phyloP scores from a whole-genome alignment of 306 rosid species.

The Ormosia emarginata region DNA sequence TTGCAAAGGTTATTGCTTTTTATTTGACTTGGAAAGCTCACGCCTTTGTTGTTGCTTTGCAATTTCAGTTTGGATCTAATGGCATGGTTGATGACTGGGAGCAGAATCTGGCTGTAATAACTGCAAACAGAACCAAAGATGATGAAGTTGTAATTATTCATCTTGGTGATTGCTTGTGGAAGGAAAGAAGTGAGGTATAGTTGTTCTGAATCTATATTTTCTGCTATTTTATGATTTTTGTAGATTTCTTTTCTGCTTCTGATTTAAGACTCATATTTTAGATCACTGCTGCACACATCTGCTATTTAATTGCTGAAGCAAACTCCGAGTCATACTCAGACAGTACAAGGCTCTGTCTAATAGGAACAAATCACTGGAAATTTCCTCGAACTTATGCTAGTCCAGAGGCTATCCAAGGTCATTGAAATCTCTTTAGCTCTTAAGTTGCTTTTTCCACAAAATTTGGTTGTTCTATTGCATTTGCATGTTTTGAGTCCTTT shows the following conservation, averaged over 20 bases:
- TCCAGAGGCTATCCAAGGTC: slow-evolving; percentile 97
- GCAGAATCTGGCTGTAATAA: slow-evolving; percentile 88
- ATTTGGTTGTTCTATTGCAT: not conserved
- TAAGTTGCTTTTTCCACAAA: slow-evolving; percentile 1
- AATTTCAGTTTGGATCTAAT: slow-evolving; percentile 53
- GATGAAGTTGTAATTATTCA: slow-evolving; percentile 89
- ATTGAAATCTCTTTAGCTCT: slow-evolving; percentile 15
- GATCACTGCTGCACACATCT: slow-evolving; percentile 92
- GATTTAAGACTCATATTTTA: slow-evolving; percentile 38
- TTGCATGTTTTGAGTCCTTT: not conserved
- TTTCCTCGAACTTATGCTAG: slow-evolving; percentile 85
- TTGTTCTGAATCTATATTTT: slow-evolving; percentile 1
- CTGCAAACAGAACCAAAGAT: slow-evolving; percentile 95
- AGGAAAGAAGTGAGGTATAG: slow-evolving; percentile 80
- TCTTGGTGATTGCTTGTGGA: slow-evolving; percentile 94
- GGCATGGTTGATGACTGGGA: slow-evolving; percentile 91
- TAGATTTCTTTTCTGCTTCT: slow-evolving; percentile 7
- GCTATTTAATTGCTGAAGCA: slow-evolving; percentile 94
- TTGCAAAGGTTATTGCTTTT: slow-evolving; percentile 5
- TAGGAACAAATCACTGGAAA: slow-evolving; percentile 98
- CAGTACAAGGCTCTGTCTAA: slow-evolving; percentile 79
- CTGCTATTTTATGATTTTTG: not conserved
- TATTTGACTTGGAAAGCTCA: slow-evolving; percentile 17
- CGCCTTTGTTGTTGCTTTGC: slow-evolving; percentile 15
- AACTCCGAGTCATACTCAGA: slow-evolving; percentile 87